Base-by-base conservation (phyloP, 2,329 filamentous ascomycete species). In the Fusarium sp. region DNA sequence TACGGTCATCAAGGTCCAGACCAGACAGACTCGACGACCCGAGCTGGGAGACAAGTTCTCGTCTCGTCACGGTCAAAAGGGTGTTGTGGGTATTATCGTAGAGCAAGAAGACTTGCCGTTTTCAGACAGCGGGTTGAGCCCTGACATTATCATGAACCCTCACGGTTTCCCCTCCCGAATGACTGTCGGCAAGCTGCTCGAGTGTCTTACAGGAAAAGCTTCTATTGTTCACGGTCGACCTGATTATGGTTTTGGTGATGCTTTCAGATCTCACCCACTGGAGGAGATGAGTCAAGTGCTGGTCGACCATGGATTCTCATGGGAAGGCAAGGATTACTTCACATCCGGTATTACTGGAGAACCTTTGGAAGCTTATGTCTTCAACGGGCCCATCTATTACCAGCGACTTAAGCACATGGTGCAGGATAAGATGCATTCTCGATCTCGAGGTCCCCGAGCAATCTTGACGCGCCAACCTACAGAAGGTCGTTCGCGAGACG, bases 321-420 rank as follows among this genome's bases (percentile, higher is more conserved):
- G 97, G 87, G 94, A 95, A 60, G 96, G 97, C 74, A 99, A 99
- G 79, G 96, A 99, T 80, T 97, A 95, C 82, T 91, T 99, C 68
- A 98, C 96, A 0, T 95, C 91, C 1, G 96, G 96, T 38, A 95
- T 98, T 78, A 98, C 96, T 0, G 97, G 96, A 75, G 96, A 99
- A 82, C 90, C 93, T 0, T 86, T 98, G 8, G 94, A 97, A 70
- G 95, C 95, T 15, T 98, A 98, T 82, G 94, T 99, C 78, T 99
- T 98, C 86, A 97, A 97, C 79, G 96, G 96, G 0, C 96, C 96
- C 14, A 99, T 99, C 81, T 99, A 97, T 85, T 99, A 99, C 85
- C 96, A 99, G 85, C 97, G 97, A 73, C 89, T 99, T 72, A 99
- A 99, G 88, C 96, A 99, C 87, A 99, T 99, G 96, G 96, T 99